Percentiles rank a stretch among this genome's conserved stretches.
Evolutionary conservation across 2,329 filamentous ascomycete genomes (phyloP).

Genomic region (Botryosphaeria dothidea): DNA sequence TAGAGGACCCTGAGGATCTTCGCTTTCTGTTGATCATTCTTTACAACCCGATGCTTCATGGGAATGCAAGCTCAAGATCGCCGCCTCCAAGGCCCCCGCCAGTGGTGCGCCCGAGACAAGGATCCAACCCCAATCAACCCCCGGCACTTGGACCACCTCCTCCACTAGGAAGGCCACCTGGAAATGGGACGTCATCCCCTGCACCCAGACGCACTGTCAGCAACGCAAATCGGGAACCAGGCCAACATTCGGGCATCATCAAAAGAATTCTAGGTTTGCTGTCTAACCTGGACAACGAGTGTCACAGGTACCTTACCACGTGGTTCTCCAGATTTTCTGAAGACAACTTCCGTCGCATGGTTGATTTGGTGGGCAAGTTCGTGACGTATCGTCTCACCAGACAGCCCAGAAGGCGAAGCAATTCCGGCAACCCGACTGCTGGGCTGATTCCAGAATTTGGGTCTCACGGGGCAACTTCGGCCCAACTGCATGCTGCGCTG

Average conservation of each 20-base stretch:
- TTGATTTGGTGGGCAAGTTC: conserved; percentile 76
- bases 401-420: conserved; percentile 65
- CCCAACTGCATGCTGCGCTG: conserved; percentile 77
- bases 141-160: not conserved
- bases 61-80: conserved; percentile 23
- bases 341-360: conserved; percentile 67
- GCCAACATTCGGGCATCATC: conserved; percentile 78
- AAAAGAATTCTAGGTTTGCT: conserved; percentile 82
- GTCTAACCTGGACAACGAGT: conserved; percentile 72
- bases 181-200: not conserved
- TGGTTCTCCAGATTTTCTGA: conserved; percentile 77
- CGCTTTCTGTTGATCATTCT: conserved; percentile 78
- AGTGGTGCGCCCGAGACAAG: conserved; percentile 11
- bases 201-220: not conserved
- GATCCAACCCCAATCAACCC: conserved; percentile 10
- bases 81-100: not conserved
- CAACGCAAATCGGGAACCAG: conserved; percentile 39
- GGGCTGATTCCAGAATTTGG: conserved; percentile 67
- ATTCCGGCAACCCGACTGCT: conserved; percentile 61
- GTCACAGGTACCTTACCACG: conserved; percentile 72
- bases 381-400: conserved; percentile 77
- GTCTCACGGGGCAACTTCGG: conserved; percentile 61
- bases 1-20: conserved; percentile 69
- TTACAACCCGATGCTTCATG: conserved; percentile 74
- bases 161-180: conserved; percentile 1